Conservation (phyloP, 768 basidiomycete genomes). For the Brasilioporus rufonigricans region DNA sequence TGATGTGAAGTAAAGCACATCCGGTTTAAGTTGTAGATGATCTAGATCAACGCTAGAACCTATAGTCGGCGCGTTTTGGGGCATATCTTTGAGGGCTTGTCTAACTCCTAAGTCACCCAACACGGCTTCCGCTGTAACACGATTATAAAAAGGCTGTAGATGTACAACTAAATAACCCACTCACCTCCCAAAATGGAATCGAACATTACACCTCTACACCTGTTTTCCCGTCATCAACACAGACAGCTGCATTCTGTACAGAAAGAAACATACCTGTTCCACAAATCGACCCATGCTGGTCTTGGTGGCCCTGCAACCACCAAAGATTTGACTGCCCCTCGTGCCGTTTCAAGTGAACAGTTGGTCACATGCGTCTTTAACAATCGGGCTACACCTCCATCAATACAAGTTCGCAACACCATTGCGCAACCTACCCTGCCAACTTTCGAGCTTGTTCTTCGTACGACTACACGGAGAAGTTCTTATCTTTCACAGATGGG, state of each 20-base stretch:
- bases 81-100: constrained; percentile 57
- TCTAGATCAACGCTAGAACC: not conserved
- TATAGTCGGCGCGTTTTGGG: constrained; percentile 47
- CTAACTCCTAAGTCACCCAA: constrained; percentile 59
- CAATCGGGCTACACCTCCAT: constrained; percentile 41
- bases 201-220: constrained; percentile 17
- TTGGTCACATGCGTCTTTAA: constrained; percentile 58
- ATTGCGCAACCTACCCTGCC: constrained; percentile 52
- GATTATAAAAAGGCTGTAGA: not conserved
- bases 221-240: not conserved
- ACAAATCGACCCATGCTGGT: constrained; percentile 77
- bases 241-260: constrained; percentile 15
- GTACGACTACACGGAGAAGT: constrained; percentile 44
- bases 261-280: constrained; percentile 57
- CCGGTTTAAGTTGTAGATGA: not conserved
- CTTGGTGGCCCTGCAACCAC: constrained; percentile 82
- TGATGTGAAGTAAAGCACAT: not conserved
- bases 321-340: constrained; percentile 83
- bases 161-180: not conserved
- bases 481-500: not conserved
- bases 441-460: constrained; percentile 64
- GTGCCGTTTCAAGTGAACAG: constrained; percentile 37
- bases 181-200: constrained; percentile 26
- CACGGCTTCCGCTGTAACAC: constrained; percentile 49
- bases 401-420: not conserved